These are phyloP conservation scores for Calonectria naviculata DNA, from an alignment of 2,329 filamentous ascomycete genomes.

Conservation along the genomic window DNA sequence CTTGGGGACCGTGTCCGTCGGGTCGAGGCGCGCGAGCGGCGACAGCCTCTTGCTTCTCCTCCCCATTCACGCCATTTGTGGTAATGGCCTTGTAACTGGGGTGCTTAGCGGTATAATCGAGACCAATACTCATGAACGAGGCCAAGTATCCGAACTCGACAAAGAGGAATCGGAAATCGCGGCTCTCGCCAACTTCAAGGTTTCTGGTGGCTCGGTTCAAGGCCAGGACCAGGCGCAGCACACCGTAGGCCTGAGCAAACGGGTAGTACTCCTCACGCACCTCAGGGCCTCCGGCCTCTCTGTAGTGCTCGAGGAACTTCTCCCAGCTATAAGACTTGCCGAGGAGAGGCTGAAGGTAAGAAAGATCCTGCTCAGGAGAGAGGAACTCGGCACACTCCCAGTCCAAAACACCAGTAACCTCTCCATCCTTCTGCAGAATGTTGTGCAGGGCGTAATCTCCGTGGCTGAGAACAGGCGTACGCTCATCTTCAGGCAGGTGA, in stretches of 20 bases:
- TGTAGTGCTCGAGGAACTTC: conserved; percentile 4
- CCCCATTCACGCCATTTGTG: too few relatives aligned
- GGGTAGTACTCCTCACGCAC: conserved; percentile 1
- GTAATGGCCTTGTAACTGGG: neutral
- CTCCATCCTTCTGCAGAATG: neutral
- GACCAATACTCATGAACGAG: conserved; percentile 7
- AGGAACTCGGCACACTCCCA: conserved; percentile 12
- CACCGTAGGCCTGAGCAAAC: neutral
- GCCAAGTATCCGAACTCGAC: conserved; percentile 3
- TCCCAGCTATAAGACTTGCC: conserved; percentile 6
- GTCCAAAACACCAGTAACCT: conserved; percentile 2
- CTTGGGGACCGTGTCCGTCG: neutral
- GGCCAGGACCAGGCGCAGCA: neutral
- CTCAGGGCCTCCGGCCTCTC: neutral
- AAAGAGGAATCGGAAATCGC: conserved; percentile 3
- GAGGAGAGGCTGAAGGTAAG: conserved; percentile 2
- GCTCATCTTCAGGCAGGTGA: neutral
- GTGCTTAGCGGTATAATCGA: neutral
- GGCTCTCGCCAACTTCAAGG: neutral
- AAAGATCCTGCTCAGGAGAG: conserved; percentile 2
- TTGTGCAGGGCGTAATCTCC: conserved; percentile 8
- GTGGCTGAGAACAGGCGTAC: neutral
- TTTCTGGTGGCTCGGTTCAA: conserved; percentile 1
- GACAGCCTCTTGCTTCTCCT: neutral
- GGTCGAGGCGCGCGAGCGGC: neutral